phyloP scores from a whole-genome alignment of 2,329 filamentous ascomycete species.

The Colletotrichum horii region DNA sequence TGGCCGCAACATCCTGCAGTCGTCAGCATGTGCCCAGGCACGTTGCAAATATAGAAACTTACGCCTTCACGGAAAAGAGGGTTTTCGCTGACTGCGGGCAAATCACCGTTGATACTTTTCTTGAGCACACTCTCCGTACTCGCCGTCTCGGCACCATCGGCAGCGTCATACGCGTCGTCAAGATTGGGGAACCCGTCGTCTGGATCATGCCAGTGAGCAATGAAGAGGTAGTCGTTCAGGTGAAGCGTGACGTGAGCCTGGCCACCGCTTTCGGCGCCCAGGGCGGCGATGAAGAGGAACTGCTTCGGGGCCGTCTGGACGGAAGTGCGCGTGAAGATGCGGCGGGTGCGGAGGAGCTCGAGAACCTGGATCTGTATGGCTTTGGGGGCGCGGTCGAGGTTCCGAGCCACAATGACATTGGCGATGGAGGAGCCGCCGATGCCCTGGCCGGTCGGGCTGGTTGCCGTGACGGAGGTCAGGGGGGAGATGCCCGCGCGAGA shows the following conservation, averaged over 20 bases:
- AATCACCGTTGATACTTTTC: slow-evolving; percentile 25
- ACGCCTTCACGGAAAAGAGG: slow-evolving; percentile 50
- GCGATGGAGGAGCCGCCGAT: slow-evolving; percentile 59
- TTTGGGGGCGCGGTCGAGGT: slow-evolving; percentile 76
- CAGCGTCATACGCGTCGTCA: slow-evolving; percentile 61
- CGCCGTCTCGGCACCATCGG: slow-evolving; percentile 32
- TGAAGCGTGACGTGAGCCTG: slow-evolving; percentile 58
- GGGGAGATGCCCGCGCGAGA: slow-evolving; percentile 30
- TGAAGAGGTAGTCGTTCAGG: slow-evolving; percentile 82
- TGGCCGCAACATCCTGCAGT: slow-evolving; percentile 57
- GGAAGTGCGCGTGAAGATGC: slow-evolving; percentile 77
- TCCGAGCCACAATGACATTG: slow-evolving; percentile 81
- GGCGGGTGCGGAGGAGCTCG: slow-evolving; percentile 79
- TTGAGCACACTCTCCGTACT: slow-evolving; percentile 54
- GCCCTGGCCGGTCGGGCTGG: slow-evolving; percentile 19
- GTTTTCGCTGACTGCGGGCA: slow-evolving; percentile 12
- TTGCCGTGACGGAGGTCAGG: slow-evolving; percentile 28
- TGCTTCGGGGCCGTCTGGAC: slow-evolving; percentile 76
- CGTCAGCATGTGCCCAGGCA: slow-evolving; percentile 24
- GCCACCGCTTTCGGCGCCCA: slow-evolving; percentile 54
- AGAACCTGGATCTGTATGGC: slow-evolving; percentile 82
- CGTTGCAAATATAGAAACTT: slow-evolving; percentile 21
- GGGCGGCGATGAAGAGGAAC: slow-evolving; percentile 82
- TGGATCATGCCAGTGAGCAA: slow-evolving; percentile 83
- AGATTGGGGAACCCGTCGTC: slow-evolving; percentile 77